Evolutionary conservation across 345 rosid genomes (phyloP), one percentile per base, ranked within the genome.

Genomic region (Populus alba): DNA sequence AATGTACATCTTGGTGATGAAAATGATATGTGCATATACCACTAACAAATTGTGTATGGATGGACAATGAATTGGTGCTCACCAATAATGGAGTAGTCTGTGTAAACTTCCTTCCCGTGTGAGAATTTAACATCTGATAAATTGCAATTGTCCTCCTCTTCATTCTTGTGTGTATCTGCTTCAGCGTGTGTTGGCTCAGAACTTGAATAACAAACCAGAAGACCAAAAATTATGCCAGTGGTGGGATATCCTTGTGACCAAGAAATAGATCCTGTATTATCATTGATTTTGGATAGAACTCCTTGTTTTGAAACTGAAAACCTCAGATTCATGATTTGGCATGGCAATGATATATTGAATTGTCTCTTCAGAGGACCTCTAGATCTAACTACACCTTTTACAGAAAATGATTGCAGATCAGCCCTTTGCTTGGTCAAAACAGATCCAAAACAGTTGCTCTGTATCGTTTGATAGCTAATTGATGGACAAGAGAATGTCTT

Each of bases 71-170:
- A 37, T 18, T 33, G 73, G 57, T 41, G 71, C 89, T 84, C 81
- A 96, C 99, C 98, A 77, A 81, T 94, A 78, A 96, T 82, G 37
- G 94, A 88, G 85, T 92, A 96, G 79, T 94, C 91, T 27, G 93
- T 90, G 73, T 82, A 94, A 16, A 91, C 95, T 82, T 87, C 88
- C 86, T 92, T 96, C 72, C 98, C 98, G 76, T 89, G 89, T 20
- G 85, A 83, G 49, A 78, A 63, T 81, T 86, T 84, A 71, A 62
- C 83, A 84, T 80, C 23, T 35, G 88, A 73, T 16, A 57, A 69
- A 57, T 81, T 83, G 53, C 71, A 31, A 16, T 81, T 82, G 62
- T 80, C 84, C 68, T 86, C 85, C 65, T 79, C 65, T 69, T 75
- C 73, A 65, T 77, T 84, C 81, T 86, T 86, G 72, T 68, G 84